Conservation (phyloP, 1,139 yeast genomes). For the Sugiyamaella paludigena region DNA sequence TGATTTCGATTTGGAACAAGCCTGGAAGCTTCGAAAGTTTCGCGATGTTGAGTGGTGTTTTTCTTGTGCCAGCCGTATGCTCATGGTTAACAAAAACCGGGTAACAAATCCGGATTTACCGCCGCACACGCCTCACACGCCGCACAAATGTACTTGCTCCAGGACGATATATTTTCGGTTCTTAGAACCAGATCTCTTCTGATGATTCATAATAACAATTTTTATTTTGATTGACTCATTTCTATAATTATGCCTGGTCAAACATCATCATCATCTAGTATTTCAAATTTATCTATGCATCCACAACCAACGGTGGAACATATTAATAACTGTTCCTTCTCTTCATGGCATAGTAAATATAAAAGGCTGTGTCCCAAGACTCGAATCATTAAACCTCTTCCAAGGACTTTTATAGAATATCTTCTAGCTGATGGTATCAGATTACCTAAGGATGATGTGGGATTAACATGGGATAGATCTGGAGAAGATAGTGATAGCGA, state of each 20-base stretch:
- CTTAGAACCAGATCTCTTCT: too few species aligned
- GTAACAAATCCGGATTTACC: too few species aligned
- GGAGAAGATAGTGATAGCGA: slow-evolving; percentile 64
- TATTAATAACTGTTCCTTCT: slow-evolving; percentile 64
- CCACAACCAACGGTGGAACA: slow-evolving; percentile 37
- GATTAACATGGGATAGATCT: slow-evolving; percentile 24
- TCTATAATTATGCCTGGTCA: slow-evolving; percentile 3
- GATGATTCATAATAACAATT: too few species aligned
- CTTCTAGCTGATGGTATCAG: slow-evolving; percentile 72
- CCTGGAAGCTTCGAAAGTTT: not conserved
- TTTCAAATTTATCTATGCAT: not conserved
- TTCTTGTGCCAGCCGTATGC: too few species aligned
- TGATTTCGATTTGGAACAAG: not conserved
- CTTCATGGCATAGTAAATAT: slow-evolving; percentile 68
- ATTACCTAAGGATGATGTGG: slow-evolving; percentile 47
- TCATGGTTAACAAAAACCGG: too few species aligned
- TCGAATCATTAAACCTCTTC: slow-evolving; percentile 60
- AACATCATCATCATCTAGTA: slow-evolving; percentile 1
- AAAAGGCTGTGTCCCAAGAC: slow-evolving; percentile 51
- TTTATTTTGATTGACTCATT: too few species aligned
- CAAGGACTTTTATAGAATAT: slow-evolving; percentile 65
- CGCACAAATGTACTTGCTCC: too few species aligned
- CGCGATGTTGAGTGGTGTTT: too few species aligned
- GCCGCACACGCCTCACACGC: too few species aligned
- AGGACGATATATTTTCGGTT: too few species aligned